Evolutionary conservation across 2,329 filamentous ascomycete species (phyloP).

Genomic region (Cercospora sp.): DNA sequence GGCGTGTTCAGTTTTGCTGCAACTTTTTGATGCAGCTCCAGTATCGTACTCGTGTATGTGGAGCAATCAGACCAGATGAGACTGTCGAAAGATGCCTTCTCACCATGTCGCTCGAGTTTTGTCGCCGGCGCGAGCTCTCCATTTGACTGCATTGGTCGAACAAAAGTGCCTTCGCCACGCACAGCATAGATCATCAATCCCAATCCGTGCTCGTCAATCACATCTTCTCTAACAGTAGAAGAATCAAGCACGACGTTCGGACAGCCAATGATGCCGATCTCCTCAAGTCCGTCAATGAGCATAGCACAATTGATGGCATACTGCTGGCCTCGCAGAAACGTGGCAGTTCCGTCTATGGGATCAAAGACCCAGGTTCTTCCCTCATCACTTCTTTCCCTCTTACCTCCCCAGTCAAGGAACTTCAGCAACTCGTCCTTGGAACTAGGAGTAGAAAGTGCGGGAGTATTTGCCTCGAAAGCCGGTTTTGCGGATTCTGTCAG

Average conservation of each 20-base stretch:
- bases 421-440: slow-evolving; percentile 59
- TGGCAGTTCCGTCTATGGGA: slow-evolving; percentile 64
- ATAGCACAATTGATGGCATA: slow-evolving; percentile 63
- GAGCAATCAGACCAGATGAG: slow-evolving; percentile 51
- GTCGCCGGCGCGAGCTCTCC: slow-evolving; percentile 21
- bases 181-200: slow-evolving; percentile 51
- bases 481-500: slow-evolving; percentile 46
- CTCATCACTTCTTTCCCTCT: slow-evolving; percentile 43
- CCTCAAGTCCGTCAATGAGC: slow-evolving; percentile 58
- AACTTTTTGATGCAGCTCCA: slow-evolving; percentile 42
- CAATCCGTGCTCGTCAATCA: slow-evolving; percentile 51
- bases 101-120: slow-evolving; percentile 27
- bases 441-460: slow-evolving; percentile 42
- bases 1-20: slow-evolving; percentile 42
- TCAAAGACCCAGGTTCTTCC: slow-evolving; percentile 63
- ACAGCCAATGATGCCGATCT: slow-evolving; percentile 61
- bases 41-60: slow-evolving; percentile 43
- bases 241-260: slow-evolving; percentile 57
- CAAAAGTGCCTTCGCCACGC: slow-evolving; percentile 47
- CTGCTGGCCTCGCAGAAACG: slow-evolving; percentile 62
- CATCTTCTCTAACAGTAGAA: slow-evolving; percentile 48
- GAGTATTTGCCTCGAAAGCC: slow-evolving; percentile 32
- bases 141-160: slow-evolving; percentile 32
- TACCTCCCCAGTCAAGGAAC: slow-evolving; percentile 59
- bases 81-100: slow-evolving; percentile 33